A percentile compares a stretch with the other conserved stretches of the same genome.
Conservation (phyloP, 768 basidiomycete genomes). For the Galerina marginata region DNA sequence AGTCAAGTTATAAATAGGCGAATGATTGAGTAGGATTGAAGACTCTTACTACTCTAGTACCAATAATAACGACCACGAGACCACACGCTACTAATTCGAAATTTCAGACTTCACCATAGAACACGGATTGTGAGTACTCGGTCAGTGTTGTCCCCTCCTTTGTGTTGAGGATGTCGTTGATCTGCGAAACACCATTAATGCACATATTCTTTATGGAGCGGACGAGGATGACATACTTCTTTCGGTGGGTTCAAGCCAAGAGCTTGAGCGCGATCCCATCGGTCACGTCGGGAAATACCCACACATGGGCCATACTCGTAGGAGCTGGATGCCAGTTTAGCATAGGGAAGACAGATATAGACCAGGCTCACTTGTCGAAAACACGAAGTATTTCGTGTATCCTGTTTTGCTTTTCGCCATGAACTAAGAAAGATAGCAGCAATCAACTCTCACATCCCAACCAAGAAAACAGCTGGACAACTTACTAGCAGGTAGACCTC, state of each 20-base stretch:
- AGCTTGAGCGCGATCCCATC: conserved; percentile 85
- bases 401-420: conserved; percentile 62
- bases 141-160: conserved; percentile 60
- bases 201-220: neutral
- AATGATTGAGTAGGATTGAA: neutral
- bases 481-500: conserved; percentile 64
- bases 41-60: neutral
- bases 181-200: conserved; percentile 44
- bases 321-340: conserved; percentile 46
- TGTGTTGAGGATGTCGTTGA: conserved; percentile 78
- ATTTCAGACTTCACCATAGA: conserved; percentile 51
- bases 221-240: conserved; percentile 13
- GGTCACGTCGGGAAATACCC: conserved; percentile 79
- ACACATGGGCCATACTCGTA: conserved; percentile 84
- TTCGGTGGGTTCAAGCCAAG: conserved; percentile 77
- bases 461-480: conserved; percentile 11
- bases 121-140: conserved; percentile 66
- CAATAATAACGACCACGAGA: conserved; percentile 2
- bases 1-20: neutral
- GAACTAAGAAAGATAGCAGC: conserved; percentile 52
- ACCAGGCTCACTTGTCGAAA: conserved; percentile 69
- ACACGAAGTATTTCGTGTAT: conserved; percentile 76
- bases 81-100: neutral
- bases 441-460: neutral
- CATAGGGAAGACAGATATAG: neutral